Conservation (phyloP, 257 asterid species). For the Solanum megistacrolobum region DNA sequence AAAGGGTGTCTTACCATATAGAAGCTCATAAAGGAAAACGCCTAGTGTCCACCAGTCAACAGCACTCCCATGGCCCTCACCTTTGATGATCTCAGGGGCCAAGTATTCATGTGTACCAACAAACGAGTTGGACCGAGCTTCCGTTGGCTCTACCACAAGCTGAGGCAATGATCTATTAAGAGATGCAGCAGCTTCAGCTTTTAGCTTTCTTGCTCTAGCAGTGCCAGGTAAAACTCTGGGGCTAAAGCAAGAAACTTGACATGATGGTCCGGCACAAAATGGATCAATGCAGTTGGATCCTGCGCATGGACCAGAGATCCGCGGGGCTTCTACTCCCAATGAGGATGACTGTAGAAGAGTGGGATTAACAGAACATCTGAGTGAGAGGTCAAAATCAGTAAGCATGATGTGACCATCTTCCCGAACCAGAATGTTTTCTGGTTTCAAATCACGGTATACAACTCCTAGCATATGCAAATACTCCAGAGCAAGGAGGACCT, state of each 20-base stretch:
- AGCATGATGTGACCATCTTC: conserved; percentile 85
- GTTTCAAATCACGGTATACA: conserved; percentile 65
- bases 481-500: conserved; percentile 68
- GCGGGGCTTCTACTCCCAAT: conserved; percentile 35
- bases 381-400: conserved; percentile 69
- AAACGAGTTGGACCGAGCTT: conserved; percentile 70
- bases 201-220: conserved; percentile 34
- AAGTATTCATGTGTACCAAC: conserved; percentile 73
- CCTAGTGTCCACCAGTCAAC: conserved; percentile 86
- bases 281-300: conserved; percentile 75
- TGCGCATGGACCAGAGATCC: conserved; percentile 58
- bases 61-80: conserved; percentile 71
- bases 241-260: conserved; percentile 55
- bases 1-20: conserved; percentile 60
- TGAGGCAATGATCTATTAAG: conserved; percentile 39
- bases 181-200: conserved; percentile 23
- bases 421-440: conserved; percentile 64
- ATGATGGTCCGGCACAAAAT: conserved; percentile 55
- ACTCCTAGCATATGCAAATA: conserved; percentile 77
- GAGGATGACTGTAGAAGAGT: conserved; percentile 41
- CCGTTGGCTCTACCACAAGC: conserved; percentile 70
- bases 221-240: conserved; percentile 33
- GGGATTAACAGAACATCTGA: conserved; percentile 57
- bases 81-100: conserved; percentile 74
- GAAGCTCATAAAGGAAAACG: conserved; percentile 55